Percentiles rank a stretch among this genome's conserved stretches.
Evolutionary conservation across 2,329 filamentous ascomycete species (phyloP).

Genomic region (Aspergillus sp.): DNA sequence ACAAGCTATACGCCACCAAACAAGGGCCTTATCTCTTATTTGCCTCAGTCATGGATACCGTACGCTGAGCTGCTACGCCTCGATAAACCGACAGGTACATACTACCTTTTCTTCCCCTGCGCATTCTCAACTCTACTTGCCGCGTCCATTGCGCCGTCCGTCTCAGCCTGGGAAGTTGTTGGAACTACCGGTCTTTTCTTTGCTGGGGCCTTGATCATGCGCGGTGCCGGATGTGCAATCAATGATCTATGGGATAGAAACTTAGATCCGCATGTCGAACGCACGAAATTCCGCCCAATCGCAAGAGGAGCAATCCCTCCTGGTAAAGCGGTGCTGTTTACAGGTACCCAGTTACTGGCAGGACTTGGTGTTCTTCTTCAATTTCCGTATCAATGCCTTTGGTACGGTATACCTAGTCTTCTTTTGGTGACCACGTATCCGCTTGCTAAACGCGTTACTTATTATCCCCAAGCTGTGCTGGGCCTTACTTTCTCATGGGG

Average conservation of each 20-base stretch:
- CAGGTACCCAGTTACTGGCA: conserved; percentile 44
- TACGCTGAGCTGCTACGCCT: conserved; percentile 58
- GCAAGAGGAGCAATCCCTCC: conserved; percentile 54
- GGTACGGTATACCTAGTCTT: conserved; percentile 47
- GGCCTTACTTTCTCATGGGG: conserved; percentile 56
- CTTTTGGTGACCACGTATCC: conserved; percentile 52
- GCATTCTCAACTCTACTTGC: conserved; percentile 50
- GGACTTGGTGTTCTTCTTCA: conserved; percentile 47
- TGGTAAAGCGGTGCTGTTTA: conserved; percentile 46
- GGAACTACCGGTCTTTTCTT: conserved; percentile 44
- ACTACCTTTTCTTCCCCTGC: conserved; percentile 57
- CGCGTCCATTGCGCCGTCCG: conserved; percentile 40
- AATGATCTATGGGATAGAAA: conserved; percentile 60
- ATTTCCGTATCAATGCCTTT: conserved; percentile 45
- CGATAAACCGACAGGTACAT: conserved; percentile 54
- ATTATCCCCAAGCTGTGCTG: conserved; percentile 56
- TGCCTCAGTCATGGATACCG: conserved; percentile 55
- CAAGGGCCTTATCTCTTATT: conserved; percentile 47
- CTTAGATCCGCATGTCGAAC: conserved; percentile 54
- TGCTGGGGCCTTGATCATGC: conserved; percentile 51
- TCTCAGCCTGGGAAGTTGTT: conserved; percentile 37
- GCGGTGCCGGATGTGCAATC: conserved; percentile 56
- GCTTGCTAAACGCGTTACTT: conserved; percentile 54
- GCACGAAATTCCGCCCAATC: conserved; percentile 55
- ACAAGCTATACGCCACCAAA: conserved; percentile 48